A percentile compares a stretch with the other conserved stretches of the same genome.
phyloP scores from a whole-genome alignment of 2,329 filamentous ascomycete genomes.

The Epichloe sp. region DNA sequence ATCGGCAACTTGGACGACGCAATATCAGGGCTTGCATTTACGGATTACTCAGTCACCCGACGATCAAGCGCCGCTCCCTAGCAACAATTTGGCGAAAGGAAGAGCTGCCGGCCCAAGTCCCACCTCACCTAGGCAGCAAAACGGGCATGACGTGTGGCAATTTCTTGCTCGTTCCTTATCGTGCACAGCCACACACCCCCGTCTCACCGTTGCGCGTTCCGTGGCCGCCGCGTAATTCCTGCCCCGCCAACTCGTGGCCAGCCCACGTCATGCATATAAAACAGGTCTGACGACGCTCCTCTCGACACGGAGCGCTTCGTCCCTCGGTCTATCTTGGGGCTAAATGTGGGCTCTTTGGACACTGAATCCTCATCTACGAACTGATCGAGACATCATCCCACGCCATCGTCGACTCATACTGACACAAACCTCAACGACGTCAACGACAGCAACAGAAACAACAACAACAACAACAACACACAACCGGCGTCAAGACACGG shows the following conservation, averaged over 20 bases:
- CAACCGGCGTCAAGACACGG: conserved; percentile 8
- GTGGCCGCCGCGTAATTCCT: neutral
- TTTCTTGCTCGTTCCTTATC: too few relatives aligned
- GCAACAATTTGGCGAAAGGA: too few relatives aligned
- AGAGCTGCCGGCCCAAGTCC: too few relatives aligned
- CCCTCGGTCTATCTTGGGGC: neutral
- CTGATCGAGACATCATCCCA: neutral
- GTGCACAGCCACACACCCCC: neutral
- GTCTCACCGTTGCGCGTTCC: neutral
- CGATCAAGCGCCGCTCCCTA: too few relatives aligned
- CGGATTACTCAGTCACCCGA: too few relatives aligned
- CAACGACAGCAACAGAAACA: neutral
- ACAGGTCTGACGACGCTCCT: neutral
- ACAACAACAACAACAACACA: neutral
- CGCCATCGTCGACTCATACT: neutral
- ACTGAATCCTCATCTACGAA: neutral
- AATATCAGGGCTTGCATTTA: too few relatives aligned
- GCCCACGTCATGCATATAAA: neutral
- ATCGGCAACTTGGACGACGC: too few relatives aligned
- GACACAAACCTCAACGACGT: neutral
- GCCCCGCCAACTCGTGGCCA: neutral
- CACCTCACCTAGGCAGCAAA: too few relatives aligned
- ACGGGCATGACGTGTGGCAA: neutral
- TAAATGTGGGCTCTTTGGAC: conserved; percentile 8
- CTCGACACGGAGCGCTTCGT: neutral